phyloP scores from a whole-genome alignment of 108 stramenopile species.

The Conticribra guillardii region DNA sequence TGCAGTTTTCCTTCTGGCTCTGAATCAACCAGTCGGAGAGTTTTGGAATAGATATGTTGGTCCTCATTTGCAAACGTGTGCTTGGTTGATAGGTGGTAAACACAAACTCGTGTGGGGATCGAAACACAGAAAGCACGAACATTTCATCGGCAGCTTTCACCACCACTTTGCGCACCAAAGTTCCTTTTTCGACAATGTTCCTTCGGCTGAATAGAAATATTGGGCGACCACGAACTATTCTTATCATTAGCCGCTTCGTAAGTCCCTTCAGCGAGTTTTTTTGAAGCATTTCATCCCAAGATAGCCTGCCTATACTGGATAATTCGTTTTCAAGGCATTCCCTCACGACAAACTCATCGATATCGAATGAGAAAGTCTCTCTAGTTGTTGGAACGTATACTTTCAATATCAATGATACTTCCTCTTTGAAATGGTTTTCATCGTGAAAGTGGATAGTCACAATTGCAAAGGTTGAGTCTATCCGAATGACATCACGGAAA shows the following conservation, averaged over 20 bases:
- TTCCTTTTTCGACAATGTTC: slow-evolving; percentile 48
- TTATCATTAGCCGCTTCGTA: slow-evolving; percentile 31
- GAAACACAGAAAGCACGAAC: slow-evolving; percentile 47
- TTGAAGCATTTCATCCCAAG: slow-evolving; percentile 51
- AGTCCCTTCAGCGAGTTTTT: slow-evolving; percentile 20
- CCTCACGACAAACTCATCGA: slow-evolving; percentile 42
- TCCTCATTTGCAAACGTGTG: slow-evolving; percentile 24
- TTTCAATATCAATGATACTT: slow-evolving; percentile 23
- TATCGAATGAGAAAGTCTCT: slow-evolving; percentile 37
- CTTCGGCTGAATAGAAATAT: slow-evolving; percentile 51
- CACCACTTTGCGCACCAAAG: slow-evolving; percentile 36
- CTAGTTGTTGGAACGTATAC: slow-evolving; percentile 50
- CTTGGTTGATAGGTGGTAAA: slow-evolving; percentile 50
- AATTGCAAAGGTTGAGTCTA: slow-evolving; percentile 30
- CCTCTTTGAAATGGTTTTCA: slow-evolving; percentile 13
- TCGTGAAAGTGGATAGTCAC: slow-evolving; percentile 33
- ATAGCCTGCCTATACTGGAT: slow-evolving; percentile 30
- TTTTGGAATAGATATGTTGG: slow-evolving; percentile 20
- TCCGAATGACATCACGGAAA: slow-evolving; percentile 32
- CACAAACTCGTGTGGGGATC: slow-evolving; percentile 46
- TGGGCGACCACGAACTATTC: slow-evolving; percentile 34
- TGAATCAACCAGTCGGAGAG: slow-evolving; percentile 20
- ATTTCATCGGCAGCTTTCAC: slow-evolving; percentile 26
- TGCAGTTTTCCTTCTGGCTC: slow-evolving; percentile 3
- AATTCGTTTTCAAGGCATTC: slow-evolving; percentile 48